These are phyloP conservation scores for Fusarium floridanum DNA, from an alignment of 2,329 filamentous ascomycete genomes.

Conservation along the genomic window DNA sequence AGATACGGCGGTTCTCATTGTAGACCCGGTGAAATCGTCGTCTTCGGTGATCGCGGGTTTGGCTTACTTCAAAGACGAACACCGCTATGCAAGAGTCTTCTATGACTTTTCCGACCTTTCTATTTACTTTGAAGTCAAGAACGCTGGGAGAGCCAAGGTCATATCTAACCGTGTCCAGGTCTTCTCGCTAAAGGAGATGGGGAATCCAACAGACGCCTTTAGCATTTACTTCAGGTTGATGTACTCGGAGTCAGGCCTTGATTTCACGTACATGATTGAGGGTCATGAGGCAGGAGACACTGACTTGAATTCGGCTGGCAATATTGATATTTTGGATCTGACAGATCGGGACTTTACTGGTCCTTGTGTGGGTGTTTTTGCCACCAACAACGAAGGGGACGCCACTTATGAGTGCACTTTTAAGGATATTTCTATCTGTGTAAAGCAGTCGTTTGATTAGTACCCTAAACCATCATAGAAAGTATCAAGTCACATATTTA, in stretches of 20 bases:
- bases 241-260: background rate
- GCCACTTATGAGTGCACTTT: background rate
- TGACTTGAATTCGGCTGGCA: background rate
- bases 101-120: background rate
- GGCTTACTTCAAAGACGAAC: background rate
- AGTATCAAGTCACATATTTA: background rate
- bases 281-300: background rate
- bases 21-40: background rate
- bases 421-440: background rate
- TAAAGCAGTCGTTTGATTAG: background rate
- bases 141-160: background rate
- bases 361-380: background rate
- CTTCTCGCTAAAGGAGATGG: background rate
- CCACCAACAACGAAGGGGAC: background rate
- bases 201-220: background rate
- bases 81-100: background rate
- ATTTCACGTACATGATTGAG: background rate
- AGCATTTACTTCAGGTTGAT: background rate
- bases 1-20: background rate
- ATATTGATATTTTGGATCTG: background rate
- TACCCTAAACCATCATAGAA: background rate
- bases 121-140: background rate
- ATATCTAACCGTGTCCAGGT: background rate
- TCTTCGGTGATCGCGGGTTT: background rate
- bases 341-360: background rate